Evolutionary conservation across 2,329 filamentous ascomycete species (phyloP).

Genomic region (Metarhizium humberi): DNA sequence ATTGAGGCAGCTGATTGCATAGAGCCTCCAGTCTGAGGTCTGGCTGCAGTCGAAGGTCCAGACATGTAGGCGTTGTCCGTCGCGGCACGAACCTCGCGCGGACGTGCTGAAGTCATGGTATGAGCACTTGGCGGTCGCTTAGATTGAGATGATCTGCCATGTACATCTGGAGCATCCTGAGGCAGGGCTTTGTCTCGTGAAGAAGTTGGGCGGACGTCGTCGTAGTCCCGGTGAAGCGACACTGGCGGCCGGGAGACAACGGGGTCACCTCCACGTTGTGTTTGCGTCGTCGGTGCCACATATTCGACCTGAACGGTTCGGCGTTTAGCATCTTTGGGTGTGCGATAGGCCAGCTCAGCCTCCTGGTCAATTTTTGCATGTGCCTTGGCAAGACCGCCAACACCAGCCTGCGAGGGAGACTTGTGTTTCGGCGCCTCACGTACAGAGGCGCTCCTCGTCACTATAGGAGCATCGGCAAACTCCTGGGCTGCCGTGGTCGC

Average conservation of each 20-base stretch:
- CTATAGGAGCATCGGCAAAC: conserved; percentile 44
- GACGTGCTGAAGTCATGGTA: conserved; percentile 17
- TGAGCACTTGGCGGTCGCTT: conserved; percentile 41
- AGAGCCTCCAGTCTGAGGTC: conserved; percentile 77
- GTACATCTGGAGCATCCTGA: conserved; percentile 43
- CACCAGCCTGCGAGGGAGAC: conserved; percentile 33
- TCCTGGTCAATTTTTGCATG: conserved; percentile 66
- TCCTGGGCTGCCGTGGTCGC: conserved; percentile 57
- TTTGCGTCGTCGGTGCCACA: conserved; percentile 82
- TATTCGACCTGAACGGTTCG: conserved; percentile 97
- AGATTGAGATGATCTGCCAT: conserved; percentile 25
- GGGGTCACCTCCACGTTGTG: conserved; percentile 52
- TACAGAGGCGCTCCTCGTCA: conserved; percentile 86
- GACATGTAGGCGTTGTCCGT: conserved; percentile 34
- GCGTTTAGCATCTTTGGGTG: conserved; percentile 80
- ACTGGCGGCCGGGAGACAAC: conserved; percentile 17
- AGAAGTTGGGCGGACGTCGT: conserved; percentile 17
- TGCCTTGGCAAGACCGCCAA: conserved; percentile 61
- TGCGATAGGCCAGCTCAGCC: conserved; percentile 44
- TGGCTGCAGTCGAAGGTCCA: conserved; percentile 32
- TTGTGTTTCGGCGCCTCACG: conserved; percentile 73
- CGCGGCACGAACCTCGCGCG: conserved; percentile 26
- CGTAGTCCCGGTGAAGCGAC: conserved; percentile 33
- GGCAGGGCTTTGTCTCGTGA: conserved; percentile 50
- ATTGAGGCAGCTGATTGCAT: conserved; percentile 62